Base-by-base conservation (phyloP, 1,284 basidiomycete genomes). In the Xanthoconium separans region DNA sequence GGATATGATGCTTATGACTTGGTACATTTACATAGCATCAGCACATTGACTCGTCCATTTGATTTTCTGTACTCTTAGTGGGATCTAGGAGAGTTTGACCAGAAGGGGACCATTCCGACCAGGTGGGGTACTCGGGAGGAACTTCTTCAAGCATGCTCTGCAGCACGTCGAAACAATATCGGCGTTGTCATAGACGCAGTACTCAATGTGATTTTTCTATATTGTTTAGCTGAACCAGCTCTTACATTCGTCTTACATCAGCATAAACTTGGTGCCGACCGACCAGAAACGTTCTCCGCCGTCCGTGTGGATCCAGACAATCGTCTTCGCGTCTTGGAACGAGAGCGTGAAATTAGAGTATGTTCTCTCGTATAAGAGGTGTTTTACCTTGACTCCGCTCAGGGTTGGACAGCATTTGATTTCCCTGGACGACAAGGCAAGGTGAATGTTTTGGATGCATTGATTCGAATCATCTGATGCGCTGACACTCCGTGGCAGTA, bases 81-180 rank as follows among this genome's bases (percentile, higher is more conserved):
- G 89, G 93, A 95, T 68, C 74, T 98, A 11, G 95, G 95, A 45
- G 95, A 98, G 75, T 98, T 97, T 61, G 74, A 93, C 49, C 89
- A 92, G 70, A 95, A 93, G 70, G 90, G 89, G 12, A 75, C 81
- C n/a, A 73, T 83, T 48, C 70, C 77, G 10, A 98, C 95, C n/a
- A 83, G 95, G 58, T 98, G 94, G 92, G 95, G 95, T 18, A 89
- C 87, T 13, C 89, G 88, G 61, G 83, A 93, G 44, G 87, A 98
- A 62, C 81, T 96, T 20, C 66, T 93, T 3, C 67, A 73, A 6
- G 86, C 89, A 12, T 88, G 91, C 68, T 69, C 73, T 50, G 67
- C 73, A 27, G 89, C 89, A 4, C 77, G 76, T 57, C 68, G 74
- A 58, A 74, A 79, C 58, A 79, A 84, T 6, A 77, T 93, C 24